These are phyloP conservation scores for Brettanomyces anomalus DNA, from an alignment of 805 yeast species.

Conservation along the genomic window DNA sequence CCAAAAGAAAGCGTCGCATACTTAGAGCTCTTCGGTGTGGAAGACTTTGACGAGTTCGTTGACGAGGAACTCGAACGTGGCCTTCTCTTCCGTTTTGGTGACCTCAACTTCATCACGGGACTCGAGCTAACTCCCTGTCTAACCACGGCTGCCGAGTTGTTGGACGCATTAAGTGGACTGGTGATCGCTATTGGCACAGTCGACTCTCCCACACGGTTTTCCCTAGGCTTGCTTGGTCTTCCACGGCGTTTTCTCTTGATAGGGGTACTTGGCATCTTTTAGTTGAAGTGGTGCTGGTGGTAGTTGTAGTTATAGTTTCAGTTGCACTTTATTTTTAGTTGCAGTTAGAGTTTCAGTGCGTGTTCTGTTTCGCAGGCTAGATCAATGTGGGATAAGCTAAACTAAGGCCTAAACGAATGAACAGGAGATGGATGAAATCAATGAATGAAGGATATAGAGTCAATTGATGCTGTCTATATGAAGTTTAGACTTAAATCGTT, in stretches of 20 bases:
- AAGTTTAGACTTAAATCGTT: no score
- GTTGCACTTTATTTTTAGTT: no score
- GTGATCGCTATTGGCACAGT: slow-evolving; percentile 16
- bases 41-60: neutral
- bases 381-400: no score
- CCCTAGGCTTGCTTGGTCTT: slow-evolving; percentile 17
- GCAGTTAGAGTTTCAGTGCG: no score
- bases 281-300: no score
- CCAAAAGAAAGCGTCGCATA: neutral
- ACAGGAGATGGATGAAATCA: no score
- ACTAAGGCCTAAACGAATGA: no score
- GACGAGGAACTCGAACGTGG: neutral
- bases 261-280: slow-evolving; percentile 8
- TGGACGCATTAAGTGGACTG: slow-evolving; percentile 15
- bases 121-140: slow-evolving; percentile 22
- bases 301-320: no score
- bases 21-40: neutral
- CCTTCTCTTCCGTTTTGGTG: slow-evolving; percentile 8
- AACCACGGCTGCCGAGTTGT: slow-evolving; percentile 21
- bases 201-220: slow-evolving; percentile 19
- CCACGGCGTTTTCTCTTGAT: slow-evolving; percentile 21
- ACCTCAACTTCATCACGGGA: slow-evolving; percentile 25
- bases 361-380: no score
- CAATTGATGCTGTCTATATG: no score
- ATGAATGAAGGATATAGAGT: no score